Evolutionary conservation across 1,284 basidiomycete species (phyloP).

Genomic region (Psilocybe mexicana): DNA sequence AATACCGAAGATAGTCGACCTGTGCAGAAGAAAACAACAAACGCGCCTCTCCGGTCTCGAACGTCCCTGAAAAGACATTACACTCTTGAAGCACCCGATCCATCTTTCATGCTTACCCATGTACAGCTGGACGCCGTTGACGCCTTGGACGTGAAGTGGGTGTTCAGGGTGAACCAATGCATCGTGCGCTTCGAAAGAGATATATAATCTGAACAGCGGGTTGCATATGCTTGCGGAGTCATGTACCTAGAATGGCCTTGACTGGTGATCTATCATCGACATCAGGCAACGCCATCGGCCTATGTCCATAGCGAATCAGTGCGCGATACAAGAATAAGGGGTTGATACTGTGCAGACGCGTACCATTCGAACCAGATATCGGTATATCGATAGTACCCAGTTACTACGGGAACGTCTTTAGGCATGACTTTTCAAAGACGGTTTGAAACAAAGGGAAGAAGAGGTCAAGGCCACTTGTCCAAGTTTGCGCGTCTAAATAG

Average conservation of each 20-base stretch:
- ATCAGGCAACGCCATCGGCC: constrained; percentile 35
- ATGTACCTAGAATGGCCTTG: constrained; percentile 60
- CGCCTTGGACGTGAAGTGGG: constrained; percentile 64
- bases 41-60: constrained; percentile 65
- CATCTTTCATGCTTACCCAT: constrained; percentile 49
- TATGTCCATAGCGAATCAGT: constrained; percentile 15
- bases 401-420: constrained; percentile 37
- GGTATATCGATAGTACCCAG: constrained; percentile 77
- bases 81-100: background rate
- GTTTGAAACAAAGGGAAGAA: background rate
- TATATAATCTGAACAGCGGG: background rate
- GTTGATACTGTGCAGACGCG: background rate
- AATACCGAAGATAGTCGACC: constrained; percentile 84
- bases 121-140: constrained; percentile 68
- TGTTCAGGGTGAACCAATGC: constrained; percentile 69
- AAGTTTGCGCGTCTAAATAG: constrained; percentile 19
- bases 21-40: constrained; percentile 81
- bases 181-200: constrained; percentile 46
- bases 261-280: constrained; percentile 58
- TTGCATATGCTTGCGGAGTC: background rate
- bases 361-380: constrained; percentile 79
- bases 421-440: constrained; percentile 15
- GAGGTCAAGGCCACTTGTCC: background rate
- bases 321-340: background rate
- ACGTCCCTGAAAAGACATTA: constrained; percentile 40